Percentiles rank a stretch among this genome's conserved stretches.
phyloP scores from a whole-genome alignment of 2,329 filamentous ascomycete species.

The Fusarium metavorans region DNA sequence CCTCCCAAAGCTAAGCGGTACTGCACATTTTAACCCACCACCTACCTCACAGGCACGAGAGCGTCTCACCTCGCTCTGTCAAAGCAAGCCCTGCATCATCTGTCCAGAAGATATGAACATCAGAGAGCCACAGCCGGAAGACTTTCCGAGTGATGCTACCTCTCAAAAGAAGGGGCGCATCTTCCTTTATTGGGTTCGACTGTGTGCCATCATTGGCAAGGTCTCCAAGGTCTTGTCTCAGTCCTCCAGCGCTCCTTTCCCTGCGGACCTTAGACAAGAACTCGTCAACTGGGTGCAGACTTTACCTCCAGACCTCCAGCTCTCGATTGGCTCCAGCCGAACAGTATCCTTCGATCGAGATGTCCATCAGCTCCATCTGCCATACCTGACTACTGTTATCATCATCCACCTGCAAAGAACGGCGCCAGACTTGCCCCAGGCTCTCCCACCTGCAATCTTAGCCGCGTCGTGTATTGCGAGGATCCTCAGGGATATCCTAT shows the following conservation, averaged over 20 bases:
- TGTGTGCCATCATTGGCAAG: slow-evolving; percentile 55
- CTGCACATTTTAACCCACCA: background rate
- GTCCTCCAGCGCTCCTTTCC: slow-evolving; percentile 25
- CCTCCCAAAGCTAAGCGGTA: background rate
- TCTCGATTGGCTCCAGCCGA: slow-evolving; percentile 17
- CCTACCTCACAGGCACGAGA: slow-evolving; percentile 28
- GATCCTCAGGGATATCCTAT: slow-evolving; percentile 51
- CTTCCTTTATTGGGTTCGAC: slow-evolving; percentile 57
- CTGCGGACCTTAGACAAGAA: slow-evolving; percentile 27
- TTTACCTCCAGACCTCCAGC: slow-evolving; percentile 29
- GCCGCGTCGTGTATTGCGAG: slow-evolving; percentile 38
- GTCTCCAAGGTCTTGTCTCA: slow-evolving; percentile 52
- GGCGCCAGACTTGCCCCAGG: slow-evolving; percentile 49
- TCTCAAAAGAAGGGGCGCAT: slow-evolving; percentile 52
- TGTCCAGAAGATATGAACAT: slow-evolving; percentile 57
- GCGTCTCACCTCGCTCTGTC: slow-evolving; percentile 54
- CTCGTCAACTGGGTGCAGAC: slow-evolving; percentile 33
- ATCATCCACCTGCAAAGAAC: slow-evolving; percentile 53
- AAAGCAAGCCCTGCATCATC: slow-evolving; percentile 58
- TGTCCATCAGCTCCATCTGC: slow-evolving; percentile 56
- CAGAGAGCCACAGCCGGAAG: slow-evolving; percentile 50
- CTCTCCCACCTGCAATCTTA: slow-evolving; percentile 30
- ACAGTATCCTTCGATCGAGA: slow-evolving; percentile 53
- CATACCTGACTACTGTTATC: slow-evolving; percentile 56
- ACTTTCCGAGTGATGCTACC: slow-evolving; percentile 51